Evolutionary conservation across 495 filamentous ascomycete species (phyloP).

Genomic region (Tuber aestivum): DNA sequence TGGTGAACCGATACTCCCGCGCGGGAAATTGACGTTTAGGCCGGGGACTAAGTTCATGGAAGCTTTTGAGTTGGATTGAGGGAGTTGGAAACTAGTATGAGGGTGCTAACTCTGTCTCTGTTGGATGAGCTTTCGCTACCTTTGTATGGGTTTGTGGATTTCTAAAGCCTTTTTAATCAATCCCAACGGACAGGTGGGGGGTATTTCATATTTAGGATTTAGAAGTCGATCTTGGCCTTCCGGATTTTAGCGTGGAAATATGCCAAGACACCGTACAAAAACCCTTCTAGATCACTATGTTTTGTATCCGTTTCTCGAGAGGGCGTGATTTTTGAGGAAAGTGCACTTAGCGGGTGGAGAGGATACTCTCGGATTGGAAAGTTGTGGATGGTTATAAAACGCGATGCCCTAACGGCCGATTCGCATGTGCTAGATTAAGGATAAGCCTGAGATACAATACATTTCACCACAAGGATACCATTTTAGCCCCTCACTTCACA

Average conservation of each 20-base stretch:
- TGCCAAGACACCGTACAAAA: too few species aligned
- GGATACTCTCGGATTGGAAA: neutral
- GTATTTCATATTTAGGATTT: too few species aligned
- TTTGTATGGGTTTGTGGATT: too few species aligned
- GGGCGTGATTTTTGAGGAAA: neutral
- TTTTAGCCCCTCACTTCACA: neutral
- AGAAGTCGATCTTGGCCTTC: too few species aligned
- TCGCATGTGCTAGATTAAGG: neutral
- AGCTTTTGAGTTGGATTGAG: neutral
- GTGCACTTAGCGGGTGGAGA: neutral
- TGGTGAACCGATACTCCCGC: slow-evolving; percentile 56
- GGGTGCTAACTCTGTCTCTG: too few species aligned
- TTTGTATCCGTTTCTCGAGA: neutral
- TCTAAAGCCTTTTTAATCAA: too few species aligned
- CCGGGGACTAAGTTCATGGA: neutral
- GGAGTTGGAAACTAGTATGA: neutral
- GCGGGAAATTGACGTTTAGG: slow-evolving; percentile 26
- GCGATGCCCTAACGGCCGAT: neutral
- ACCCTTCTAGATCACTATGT: too few species aligned
- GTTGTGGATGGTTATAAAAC: neutral
- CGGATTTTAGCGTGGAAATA: too few species aligned
- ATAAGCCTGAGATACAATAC: neutral
- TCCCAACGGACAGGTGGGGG: too few species aligned
- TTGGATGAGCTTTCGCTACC: too few species aligned
- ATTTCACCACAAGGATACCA: neutral